phyloP scores from a whole-genome alignment of 495 filamentous ascomycete genomes.

The Rusavskia elegans region DNA sequence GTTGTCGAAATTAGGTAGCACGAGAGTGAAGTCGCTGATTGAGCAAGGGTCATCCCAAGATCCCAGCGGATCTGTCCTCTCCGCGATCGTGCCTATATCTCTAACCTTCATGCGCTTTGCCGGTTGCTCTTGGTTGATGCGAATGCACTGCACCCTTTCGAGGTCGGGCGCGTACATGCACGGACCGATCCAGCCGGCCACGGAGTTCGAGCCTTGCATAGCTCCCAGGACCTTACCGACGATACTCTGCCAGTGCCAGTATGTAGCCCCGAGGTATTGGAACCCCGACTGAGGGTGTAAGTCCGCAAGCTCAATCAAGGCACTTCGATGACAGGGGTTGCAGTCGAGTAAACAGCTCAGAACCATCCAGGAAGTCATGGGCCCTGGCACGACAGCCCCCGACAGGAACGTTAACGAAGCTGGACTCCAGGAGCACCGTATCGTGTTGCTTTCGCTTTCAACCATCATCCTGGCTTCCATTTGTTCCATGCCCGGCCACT shows the following conservation, averaged over 20 bases:
- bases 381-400: slow-evolving; percentile 51
- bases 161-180: slow-evolving; percentile 46
- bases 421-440: slow-evolving; percentile 42
- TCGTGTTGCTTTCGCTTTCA: slow-evolving; percentile 31
- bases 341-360: slow-evolving; percentile 62
- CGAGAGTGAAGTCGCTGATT: slow-evolving; percentile 43
- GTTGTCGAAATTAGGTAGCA: slow-evolving; percentile 32
- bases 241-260: slow-evolving; percentile 53
- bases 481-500: slow-evolving; percentile 54
- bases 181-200: slow-evolving; percentile 47
- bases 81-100: slow-evolving; percentile 41
- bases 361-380: slow-evolving; percentile 50
- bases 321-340: slow-evolving; percentile 40
- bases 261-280: slow-evolving; percentile 53
- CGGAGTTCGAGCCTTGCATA: slow-evolving; percentile 18
- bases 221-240: slow-evolving; percentile 46
- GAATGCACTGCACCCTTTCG: slow-evolving; percentile 42
- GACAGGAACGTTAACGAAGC: slow-evolving; percentile 60
- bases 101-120: slow-evolving; percentile 8
- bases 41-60: slow-evolving; percentile 39
- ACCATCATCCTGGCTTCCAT: slow-evolving; percentile 41
- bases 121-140: slow-evolving; percentile 36
- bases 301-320: slow-evolving; percentile 44
- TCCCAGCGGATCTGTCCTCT: slow-evolving; percentile 49
- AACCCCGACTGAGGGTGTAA: slow-evolving; percentile 49